These are phyloP conservation scores for Fusarium drepaniforme DNA, from an alignment of 2,329 filamentous ascomycete species.

Conservation along the genomic window DNA sequence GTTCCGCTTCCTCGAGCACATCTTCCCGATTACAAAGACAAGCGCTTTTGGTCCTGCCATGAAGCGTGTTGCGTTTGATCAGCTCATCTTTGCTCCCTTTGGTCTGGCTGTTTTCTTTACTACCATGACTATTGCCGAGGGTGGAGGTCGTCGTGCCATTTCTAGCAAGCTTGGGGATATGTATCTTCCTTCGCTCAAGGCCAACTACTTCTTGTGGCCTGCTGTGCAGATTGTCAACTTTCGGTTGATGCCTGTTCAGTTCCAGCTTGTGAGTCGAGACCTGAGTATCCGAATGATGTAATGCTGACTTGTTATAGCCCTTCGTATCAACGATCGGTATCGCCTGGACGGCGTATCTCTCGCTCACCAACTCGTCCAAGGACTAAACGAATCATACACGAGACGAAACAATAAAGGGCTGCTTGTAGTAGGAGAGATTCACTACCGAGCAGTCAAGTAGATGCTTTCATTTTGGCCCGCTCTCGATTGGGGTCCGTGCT, in stretches of 20 bases:
- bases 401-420: neutral
- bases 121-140: slow-evolving; percentile 96
- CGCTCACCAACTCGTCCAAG: slow-evolving; percentile 88
- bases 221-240: slow-evolving; percentile 98
- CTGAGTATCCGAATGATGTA: too few relatives aligned
- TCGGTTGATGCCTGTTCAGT: slow-evolving; percentile 92
- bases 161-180: slow-evolving; percentile 90
- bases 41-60: slow-evolving; percentile 81
- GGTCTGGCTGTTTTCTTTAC: slow-evolving; percentile 92
- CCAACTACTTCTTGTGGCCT: slow-evolving; percentile 96
- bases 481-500: neutral
- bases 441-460: neutral
- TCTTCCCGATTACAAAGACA: slow-evolving; percentile 87
- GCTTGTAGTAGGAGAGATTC: neutral
- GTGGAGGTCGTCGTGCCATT: slow-evolving; percentile 85
- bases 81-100: slow-evolving; percentile 91
- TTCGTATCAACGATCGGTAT: slow-evolving; percentile 97
- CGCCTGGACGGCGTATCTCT: slow-evolving; percentile 97
- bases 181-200: slow-evolving; percentile 93
- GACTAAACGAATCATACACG: slow-evolving; percentile 56
- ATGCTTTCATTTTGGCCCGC: neutral
- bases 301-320: slow-evolving; percentile 67
- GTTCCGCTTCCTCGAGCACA: slow-evolving; percentile 86
- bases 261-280: slow-evolving; percentile 83
- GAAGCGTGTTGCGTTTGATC: slow-evolving; percentile 92